Conservation (phyloP, 2,329 filamentous ascomycete species). For the Exophiala lecanii-corni region DNA sequence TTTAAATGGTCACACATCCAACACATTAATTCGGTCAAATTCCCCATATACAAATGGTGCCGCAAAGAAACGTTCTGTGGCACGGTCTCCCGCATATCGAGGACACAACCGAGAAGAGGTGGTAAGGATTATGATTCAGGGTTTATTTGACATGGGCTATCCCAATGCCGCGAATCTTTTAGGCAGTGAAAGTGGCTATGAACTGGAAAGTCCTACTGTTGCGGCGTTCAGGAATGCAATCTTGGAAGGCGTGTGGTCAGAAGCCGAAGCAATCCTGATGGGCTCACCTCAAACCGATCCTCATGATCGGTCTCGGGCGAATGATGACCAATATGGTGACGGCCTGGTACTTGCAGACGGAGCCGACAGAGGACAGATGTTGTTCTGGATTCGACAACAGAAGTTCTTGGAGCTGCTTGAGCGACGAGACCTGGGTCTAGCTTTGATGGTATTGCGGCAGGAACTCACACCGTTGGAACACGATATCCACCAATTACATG, state of each 20-base stretch:
- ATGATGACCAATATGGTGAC: slow-evolving; percentile 23
- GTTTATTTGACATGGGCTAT: slow-evolving; percentile 84
- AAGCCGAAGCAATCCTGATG: slow-evolving; percentile 77
- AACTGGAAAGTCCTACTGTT: slow-evolving; percentile 80
- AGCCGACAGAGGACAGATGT: slow-evolving; percentile 73
- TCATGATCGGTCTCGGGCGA: slow-evolving; percentile 40
- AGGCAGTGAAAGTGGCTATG: slow-evolving; percentile 75
- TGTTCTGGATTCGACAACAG: slow-evolving; percentile 84
- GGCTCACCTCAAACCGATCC: slow-evolving; percentile 43
- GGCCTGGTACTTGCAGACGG: slow-evolving; percentile 71
- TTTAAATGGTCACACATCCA: slow-evolving; percentile 53
- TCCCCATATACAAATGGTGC: slow-evolving; percentile 39
- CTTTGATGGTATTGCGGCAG: slow-evolving; percentile 75
- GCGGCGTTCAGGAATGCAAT: slow-evolving; percentile 81
- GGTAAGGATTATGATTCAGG: slow-evolving; percentile 86
- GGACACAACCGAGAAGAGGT: slow-evolving; percentile 91
- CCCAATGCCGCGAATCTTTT: slow-evolving; percentile 68
- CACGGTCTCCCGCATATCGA: slow-evolving; percentile 55
- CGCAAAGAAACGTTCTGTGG: slow-evolving; percentile 29
- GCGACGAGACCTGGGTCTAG: slow-evolving; percentile 64
- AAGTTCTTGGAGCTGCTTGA: slow-evolving; percentile 93
- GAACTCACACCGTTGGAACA: slow-evolving; percentile 84
- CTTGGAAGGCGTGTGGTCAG: slow-evolving; percentile 71
- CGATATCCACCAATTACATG: slow-evolving; percentile 71
- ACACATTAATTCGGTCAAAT: slow-evolving; percentile 33